Evolutionary conservation across 495 filamentous ascomycete species (phyloP), one percentile per base, ranked within the genome.

Genomic region (Peziza echinospora): DNA sequence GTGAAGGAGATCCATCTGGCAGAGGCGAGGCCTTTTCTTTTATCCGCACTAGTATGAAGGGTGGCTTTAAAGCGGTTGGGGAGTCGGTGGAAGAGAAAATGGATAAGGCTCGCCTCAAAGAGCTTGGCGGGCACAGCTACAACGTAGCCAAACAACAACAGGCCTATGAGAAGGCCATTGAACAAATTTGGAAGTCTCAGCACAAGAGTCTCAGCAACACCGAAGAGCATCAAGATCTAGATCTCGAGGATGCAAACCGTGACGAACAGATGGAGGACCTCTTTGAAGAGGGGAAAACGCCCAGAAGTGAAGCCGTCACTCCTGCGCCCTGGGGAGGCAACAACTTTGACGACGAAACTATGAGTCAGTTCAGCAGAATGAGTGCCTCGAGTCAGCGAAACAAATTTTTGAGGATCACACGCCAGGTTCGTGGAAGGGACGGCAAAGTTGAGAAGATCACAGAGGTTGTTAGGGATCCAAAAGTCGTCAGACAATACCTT

Each of bases 21-120:
- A 80, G 83, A 52, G 89, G 89, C 2, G 77, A 92, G 47, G 89
- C 82, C 2, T 87, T 94, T 65, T 93, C 79, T 59, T 93, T 94
- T 60, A 79, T 99, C 53, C 82, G 85, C 55, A 93, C 84, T 0
- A 91, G 82, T 10, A 99, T 99, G 89, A 99, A 99, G 61, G 89
- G 89, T 41, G 89, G 89, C 2, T 99, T 89, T 64, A 82, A 91
- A 54, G 80, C 84, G 24, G 70, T 84, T 48, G 81, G 87, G 8
- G 84, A 93, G 54, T 87, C 84, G 53, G 80, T 84, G 2, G 72
- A 80, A 30, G 83, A 91, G 43, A 91, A 83, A 49, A 73, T 92
- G 30, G 80, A 82, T 46, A 76, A 76, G n/a, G 71, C 80, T 50
- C 73, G 81, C 52, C 69, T 79, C 47, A 91, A 92, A 56, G 85